Evolutionary conservation across 2,329 filamentous ascomycete genomes (phyloP).

Genomic region (Mycosphaerella arachidis): DNA sequence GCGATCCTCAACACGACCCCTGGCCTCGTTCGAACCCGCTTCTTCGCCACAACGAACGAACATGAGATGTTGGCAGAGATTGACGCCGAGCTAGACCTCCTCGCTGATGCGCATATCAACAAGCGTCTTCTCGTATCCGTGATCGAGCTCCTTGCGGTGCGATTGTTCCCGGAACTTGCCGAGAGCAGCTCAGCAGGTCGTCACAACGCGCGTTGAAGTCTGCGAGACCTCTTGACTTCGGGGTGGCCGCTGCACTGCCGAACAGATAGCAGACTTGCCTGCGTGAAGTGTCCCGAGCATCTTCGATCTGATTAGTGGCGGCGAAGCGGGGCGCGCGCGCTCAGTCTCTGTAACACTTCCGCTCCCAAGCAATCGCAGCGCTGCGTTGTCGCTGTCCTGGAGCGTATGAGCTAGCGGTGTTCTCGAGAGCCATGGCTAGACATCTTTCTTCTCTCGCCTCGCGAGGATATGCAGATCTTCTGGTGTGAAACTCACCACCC

Average conservation of each 20-base stretch:
- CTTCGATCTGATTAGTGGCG: too few species aligned
- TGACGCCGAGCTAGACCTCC: conserved; percentile 58
- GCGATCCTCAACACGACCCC: conserved; percentile 50
- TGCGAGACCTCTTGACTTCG: not conserved
- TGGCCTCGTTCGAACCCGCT: conserved; percentile 39
- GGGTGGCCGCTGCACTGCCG: too few species aligned
- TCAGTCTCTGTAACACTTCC: too few species aligned
- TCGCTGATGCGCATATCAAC: conserved; percentile 83
- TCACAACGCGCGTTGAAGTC: not conserved
- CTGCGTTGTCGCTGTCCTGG: too few species aligned
- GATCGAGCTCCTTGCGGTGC: conserved; percentile 75
- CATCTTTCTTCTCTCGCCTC: too few species aligned
- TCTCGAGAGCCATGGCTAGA: too few species aligned
- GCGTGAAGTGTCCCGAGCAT: too few species aligned
- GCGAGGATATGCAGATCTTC: too few species aligned
- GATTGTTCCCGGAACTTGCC: conserved; percentile 76
- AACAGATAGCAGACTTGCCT: too few species aligned
- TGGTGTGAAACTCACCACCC: not conserved
- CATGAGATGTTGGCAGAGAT: conserved; percentile 41
- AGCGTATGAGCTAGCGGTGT: too few species aligned
- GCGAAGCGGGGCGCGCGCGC: too few species aligned
- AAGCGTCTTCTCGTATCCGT: conserved; percentile 82
- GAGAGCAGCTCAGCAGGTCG: conserved; percentile 38
- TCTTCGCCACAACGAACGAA: conserved; percentile 38
- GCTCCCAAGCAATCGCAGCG: too few species aligned